Percentiles rank a stretch among this genome's conserved stretches.
These are phyloP conservation scores for Monosporascus sp. DNA, from an alignment of 2,329 filamentous ascomycete genomes.

Conservation along the genomic window DNA sequence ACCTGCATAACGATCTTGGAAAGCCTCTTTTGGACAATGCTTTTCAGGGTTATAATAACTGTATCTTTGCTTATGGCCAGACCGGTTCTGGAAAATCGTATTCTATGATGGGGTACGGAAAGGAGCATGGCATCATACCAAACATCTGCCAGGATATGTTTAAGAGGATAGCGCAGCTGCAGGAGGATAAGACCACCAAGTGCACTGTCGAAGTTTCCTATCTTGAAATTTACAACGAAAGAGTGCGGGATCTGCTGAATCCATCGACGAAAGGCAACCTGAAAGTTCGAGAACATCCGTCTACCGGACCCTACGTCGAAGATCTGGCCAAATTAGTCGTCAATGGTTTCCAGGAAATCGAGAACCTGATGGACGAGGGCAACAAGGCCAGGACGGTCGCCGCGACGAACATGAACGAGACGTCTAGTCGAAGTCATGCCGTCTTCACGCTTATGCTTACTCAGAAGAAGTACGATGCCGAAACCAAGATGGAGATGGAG, in stretches of 20 bases:
- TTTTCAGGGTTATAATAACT: conserved; percentile 98
- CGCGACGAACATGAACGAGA: conserved; percentile 99
- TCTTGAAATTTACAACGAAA: conserved; percentile 98
- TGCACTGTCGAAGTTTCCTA: conserved; percentile 98
- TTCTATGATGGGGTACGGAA: conserved; percentile 99
- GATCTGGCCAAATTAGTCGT: conserved; percentile 95
- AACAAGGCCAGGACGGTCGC: conserved; percentile 98
- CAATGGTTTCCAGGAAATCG: conserved; percentile 89
- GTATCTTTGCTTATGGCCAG: conserved; percentile 98
- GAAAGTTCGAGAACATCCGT: conserved; percentile 95
- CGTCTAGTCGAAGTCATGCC: conserved; percentile 94
- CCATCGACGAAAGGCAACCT: conserved; percentile 93
- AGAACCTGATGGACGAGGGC: conserved; percentile 97
- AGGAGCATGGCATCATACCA: conserved; percentile 92
- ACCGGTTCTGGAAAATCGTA: conserved; percentile 98
- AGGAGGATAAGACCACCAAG: conserved; percentile 68
- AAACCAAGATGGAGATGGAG: conserved; percentile 96
- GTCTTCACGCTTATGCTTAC: conserved; percentile 96
- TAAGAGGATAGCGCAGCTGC: conserved; percentile 68
- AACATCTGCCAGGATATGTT: conserved; percentile 99
- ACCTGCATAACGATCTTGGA: conserved; percentile 84
- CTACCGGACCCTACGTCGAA: conserved; percentile 95
- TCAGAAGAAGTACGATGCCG: conserved; percentile 84
- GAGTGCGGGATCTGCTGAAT: conserved; percentile 91
- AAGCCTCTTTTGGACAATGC: conserved; percentile 93